Evolutionary conservation across 2,329 filamentous ascomycete species (phyloP).

Genomic region (Fusarium sp.): DNA sequence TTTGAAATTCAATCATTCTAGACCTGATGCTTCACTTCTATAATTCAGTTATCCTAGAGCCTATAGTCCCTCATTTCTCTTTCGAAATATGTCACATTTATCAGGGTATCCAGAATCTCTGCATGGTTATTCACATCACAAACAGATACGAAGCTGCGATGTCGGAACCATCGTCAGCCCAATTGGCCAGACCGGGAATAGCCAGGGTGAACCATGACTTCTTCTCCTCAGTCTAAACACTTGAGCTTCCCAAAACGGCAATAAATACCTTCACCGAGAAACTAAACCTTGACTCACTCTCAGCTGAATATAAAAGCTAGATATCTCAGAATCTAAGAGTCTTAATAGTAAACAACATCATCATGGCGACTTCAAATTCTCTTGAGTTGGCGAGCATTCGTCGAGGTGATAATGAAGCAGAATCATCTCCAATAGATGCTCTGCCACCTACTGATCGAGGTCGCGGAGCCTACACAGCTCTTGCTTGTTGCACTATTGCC

Average conservation of each 20-base stretch:
- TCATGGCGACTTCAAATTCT: slow-evolving; percentile 26
- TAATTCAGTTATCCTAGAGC: not conserved
- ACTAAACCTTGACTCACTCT: slow-evolving; percentile 9
- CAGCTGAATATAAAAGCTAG: not conserved
- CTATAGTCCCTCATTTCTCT: not conserved
- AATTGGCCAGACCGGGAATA: slow-evolving; percentile 33
- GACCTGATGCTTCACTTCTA: not conserved
- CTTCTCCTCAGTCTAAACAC: slow-evolving; percentile 18
- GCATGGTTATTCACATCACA: not conserved
- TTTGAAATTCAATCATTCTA: not conserved
- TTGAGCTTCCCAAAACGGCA: slow-evolving; percentile 20
- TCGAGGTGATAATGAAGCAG: slow-evolving; percentile 3
- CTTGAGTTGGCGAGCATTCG: slow-evolving; percentile 30
- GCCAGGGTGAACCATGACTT: slow-evolving; percentile 26
- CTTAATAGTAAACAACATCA: not conserved
- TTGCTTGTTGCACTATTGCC: slow-evolving; percentile 50
- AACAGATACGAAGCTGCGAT: slow-evolving; percentile 27
- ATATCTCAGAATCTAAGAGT: not conserved
- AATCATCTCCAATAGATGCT: slow-evolving; percentile 16
- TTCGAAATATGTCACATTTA: not conserved
- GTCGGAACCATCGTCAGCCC: slow-evolving; percentile 30
- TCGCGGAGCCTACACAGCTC: slow-evolving; percentile 47
- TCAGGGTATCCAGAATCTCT: not conserved
- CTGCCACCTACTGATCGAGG: slow-evolving; percentile 51
- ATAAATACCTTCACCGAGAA: slow-evolving; percentile 31